A percentile compares a stretch with the other conserved stretches of the same genome.
Conservation (phyloP, 352 stramenopile genomes). For the Phytophthora lateralis region DNA sequence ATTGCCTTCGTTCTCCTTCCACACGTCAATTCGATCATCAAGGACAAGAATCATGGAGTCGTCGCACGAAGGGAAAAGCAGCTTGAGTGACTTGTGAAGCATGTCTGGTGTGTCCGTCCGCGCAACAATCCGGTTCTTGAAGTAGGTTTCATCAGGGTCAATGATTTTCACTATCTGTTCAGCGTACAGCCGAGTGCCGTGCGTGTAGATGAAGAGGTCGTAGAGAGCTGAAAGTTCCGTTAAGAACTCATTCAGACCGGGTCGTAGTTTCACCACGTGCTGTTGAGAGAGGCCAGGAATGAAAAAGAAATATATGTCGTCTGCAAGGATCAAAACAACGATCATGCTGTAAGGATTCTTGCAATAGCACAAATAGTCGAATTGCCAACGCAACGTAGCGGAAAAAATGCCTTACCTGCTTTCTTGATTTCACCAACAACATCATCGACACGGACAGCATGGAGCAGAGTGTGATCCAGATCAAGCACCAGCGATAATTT, state of each 20-base stretch:
- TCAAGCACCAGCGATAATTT: conserved; percentile 96
- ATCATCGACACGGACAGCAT: conserved; percentile 88
- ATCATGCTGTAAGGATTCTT: neutral
- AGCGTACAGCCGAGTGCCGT: conserved; percentile 93
- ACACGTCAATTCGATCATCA: conserved; percentile 87
- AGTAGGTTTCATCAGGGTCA: conserved; percentile 78
- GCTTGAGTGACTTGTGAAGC: conserved; percentile 86
- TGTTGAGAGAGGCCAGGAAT: conserved; percentile 76
- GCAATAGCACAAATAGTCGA: neutral
- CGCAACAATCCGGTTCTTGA: conserved; percentile 88
- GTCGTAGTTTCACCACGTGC: conserved; percentile 95
- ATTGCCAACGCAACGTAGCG: neutral
- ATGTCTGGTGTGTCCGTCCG: conserved; percentile 88
- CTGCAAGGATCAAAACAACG: conserved; percentile 33
- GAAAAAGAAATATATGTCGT: conserved; percentile 81
- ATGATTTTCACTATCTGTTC: conserved; percentile 95
- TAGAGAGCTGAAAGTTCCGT: conserved; percentile 81
- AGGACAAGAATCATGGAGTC: conserved; percentile 90
- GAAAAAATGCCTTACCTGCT: conserved; percentile 41
- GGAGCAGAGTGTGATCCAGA: conserved; percentile 97
- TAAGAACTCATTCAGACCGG: conserved; percentile 91
- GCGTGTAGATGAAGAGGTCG: conserved; percentile 96
- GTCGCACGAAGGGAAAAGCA: conserved; percentile 85
- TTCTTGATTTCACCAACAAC: conserved; percentile 61
- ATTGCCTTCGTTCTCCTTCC: conserved; percentile 89